Evolutionary conservation across 108 stramenopile genomes (phyloP).

Genomic region (Cyclostephanos invisitatus): DNA sequence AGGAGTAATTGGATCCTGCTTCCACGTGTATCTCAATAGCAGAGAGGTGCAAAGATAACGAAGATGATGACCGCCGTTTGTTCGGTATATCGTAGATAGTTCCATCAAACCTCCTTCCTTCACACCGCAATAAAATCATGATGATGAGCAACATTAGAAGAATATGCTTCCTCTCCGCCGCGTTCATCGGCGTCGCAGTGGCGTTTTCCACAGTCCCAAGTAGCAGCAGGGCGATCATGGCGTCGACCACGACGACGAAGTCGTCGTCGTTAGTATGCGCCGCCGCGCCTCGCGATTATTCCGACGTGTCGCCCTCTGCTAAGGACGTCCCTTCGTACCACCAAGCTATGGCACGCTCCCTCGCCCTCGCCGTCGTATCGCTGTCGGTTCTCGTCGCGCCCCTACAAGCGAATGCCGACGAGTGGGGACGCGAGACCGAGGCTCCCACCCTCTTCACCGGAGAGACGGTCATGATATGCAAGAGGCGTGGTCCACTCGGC

Average conservation of each 20-base stretch:
- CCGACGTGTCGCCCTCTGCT: not conserved
- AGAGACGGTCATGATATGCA: constrained; percentile 83
- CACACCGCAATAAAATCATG: not conserved
- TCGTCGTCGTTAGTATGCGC: not conserved
- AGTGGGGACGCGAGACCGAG: constrained; percentile 74
- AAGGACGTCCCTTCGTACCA: not conserved
- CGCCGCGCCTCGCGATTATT: not conserved
- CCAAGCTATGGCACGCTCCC: too few relatives aligned
- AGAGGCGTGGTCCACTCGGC: constrained; percentile 80
- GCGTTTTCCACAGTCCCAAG: not conserved
- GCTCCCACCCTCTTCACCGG: constrained; percentile 85
- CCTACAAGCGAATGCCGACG: constrained; percentile 60
- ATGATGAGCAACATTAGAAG: not conserved
- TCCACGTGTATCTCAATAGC: too few relatives aligned
- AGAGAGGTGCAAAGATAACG: too few relatives aligned
- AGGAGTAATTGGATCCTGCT: too few relatives aligned
- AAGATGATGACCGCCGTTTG: too few relatives aligned
- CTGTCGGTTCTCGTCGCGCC: constrained; percentile 18
- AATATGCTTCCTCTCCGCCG: not conserved
- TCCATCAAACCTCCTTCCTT: too few relatives aligned
- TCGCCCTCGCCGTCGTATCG: constrained; percentile 3
- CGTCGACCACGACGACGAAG: not conserved
- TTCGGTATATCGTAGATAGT: too few relatives aligned
- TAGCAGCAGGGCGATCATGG: not conserved
- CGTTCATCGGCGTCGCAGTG: not conserved